Evolutionary conservation across 2,329 filamentous ascomycete genomes (phyloP).

Genomic region (Diaporthe citriasiana): DNA sequence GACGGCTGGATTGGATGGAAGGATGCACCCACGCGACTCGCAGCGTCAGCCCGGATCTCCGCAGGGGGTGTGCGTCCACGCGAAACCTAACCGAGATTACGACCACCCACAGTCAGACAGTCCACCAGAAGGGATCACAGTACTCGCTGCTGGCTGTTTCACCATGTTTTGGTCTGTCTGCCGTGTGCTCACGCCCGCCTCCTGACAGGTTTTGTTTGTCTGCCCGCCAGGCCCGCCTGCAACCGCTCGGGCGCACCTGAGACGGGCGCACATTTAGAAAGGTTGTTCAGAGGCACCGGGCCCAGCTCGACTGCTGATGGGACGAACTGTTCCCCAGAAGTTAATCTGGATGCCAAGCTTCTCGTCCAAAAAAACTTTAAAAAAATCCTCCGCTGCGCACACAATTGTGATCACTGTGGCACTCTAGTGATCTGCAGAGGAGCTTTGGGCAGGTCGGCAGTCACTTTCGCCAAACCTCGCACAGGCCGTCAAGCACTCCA

Average conservation of each 20-base stretch:
- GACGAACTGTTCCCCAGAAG: conserved; percentile 37
- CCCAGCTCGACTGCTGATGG: neutral
- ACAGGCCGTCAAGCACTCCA: neutral
- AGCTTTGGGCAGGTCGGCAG: conserved; percentile 2
- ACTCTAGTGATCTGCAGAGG: conserved; percentile 2
- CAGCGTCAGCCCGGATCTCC: conserved; percentile 31
- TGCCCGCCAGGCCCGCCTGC: neutral
- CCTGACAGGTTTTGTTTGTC: neutral
- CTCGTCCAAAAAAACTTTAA: neutral
- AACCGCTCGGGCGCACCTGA: conserved; percentile 14
- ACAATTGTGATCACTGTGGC: neutral
- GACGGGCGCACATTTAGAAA: neutral
- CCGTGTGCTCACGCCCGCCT: conserved; percentile 9
- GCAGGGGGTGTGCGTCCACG: conserved; percentile 29
- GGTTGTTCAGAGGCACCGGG: conserved; percentile 35
- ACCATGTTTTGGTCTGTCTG: conserved; percentile 16
- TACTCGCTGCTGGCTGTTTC: conserved; percentile 19
- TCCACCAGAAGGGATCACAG: conserved; percentile 6
- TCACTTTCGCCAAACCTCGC: neutral
- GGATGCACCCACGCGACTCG: conserved; percentile 4
- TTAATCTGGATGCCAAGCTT: conserved; percentile 38
- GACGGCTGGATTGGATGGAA: conserved; percentile 11
- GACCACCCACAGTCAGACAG: neutral
- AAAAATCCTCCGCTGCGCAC: conserved; percentile 5
- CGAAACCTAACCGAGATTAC: conserved; percentile 37